Percentiles rank a stretch among this genome's conserved stretches.
Conservation (phyloP, 208 protist genomes). For the Acanthamoeba lenticulata region DNA sequence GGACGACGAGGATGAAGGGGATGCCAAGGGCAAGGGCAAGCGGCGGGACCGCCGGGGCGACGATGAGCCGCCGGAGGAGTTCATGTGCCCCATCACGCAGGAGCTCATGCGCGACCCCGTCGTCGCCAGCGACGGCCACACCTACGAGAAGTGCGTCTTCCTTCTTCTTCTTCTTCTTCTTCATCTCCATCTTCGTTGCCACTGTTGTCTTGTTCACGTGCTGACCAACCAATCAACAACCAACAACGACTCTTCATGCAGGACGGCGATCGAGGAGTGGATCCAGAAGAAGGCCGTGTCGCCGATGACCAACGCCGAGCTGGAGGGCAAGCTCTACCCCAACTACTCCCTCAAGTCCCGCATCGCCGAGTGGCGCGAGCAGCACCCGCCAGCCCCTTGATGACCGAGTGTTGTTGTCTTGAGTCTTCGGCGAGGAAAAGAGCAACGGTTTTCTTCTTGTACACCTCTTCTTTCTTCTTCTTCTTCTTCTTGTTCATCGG, state of each 20-base stretch:
- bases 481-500: too few species aligned
- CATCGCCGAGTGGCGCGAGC: conserved; percentile 45
- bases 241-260: too few species aligned
- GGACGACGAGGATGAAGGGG: not conserved
- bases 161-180: not conserved
- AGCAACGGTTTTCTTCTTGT: too few species aligned
- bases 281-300: conserved; percentile 57
- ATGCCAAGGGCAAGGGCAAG: conserved; percentile 11
- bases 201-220: too few species aligned
- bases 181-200: not conserved
- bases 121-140: conserved; percentile 64
- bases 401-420: too few species aligned
- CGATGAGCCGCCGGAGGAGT: conserved; percentile 48
- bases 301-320: conserved; percentile 26
- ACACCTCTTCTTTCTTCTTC: too few species aligned
- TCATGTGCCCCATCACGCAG: conserved; percentile 62
- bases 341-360: conserved; percentile 61
- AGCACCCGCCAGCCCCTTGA: too few species aligned
- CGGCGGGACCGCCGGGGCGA: not conserved
- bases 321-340: conserved; percentile 60
- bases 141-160: conserved; percentile 37
- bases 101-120: conserved; percentile 65
- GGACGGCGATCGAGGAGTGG: conserved; percentile 42
- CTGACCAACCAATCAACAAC: too few species aligned
- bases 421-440: too few species aligned